Percentiles rank a stretch among this genome's conserved stretches.
Evolutionary conservation across 1,139 yeast species (phyloP).

Genomic region (Hansenula anomala): DNA sequence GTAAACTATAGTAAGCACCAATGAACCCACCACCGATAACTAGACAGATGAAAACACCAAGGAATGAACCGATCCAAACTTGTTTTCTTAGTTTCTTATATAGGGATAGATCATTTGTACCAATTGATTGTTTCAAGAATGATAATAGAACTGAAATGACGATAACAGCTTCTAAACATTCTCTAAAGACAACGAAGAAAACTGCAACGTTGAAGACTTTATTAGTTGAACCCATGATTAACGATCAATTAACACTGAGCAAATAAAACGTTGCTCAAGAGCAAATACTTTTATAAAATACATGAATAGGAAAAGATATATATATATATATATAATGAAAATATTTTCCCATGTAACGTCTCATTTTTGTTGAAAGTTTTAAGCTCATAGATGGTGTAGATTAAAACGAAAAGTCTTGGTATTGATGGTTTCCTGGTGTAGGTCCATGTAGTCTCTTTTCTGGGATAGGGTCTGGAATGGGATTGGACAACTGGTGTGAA

Average conservation of each 20-base stretch:
- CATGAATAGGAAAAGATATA: no score
- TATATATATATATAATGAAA: no score
- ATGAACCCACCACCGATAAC: slow-evolving; percentile 68
- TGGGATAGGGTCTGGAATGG: no score
- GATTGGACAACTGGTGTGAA: no score
- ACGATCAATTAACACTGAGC: no score
- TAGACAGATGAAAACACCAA: slow-evolving; percentile 66
- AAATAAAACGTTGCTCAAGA: background rate
- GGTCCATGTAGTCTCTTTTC: no score
- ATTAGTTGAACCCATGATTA: slow-evolving; percentile 7
- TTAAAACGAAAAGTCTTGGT: no score
- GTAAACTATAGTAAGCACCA: slow-evolving; percentile 63
- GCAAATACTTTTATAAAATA: no score
- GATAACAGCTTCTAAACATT: slow-evolving; percentile 78
- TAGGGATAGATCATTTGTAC: slow-evolving; percentile 24
- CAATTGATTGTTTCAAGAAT: slow-evolving; percentile 56
- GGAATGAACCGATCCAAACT: slow-evolving; percentile 76
- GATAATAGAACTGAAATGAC: slow-evolving; percentile 78
- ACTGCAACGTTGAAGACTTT: slow-evolving; percentile 39
- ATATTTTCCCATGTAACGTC: no score
- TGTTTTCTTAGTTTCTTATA: slow-evolving; percentile 47
- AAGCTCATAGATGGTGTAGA: no score
- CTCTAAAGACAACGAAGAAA: slow-evolving; percentile 78
- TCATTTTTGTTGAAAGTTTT: no score
- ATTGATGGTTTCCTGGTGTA: no score